Evolutionary conservation across 768 basidiomycete species (phyloP).

Genomic region (Inosperma sp.): DNA sequence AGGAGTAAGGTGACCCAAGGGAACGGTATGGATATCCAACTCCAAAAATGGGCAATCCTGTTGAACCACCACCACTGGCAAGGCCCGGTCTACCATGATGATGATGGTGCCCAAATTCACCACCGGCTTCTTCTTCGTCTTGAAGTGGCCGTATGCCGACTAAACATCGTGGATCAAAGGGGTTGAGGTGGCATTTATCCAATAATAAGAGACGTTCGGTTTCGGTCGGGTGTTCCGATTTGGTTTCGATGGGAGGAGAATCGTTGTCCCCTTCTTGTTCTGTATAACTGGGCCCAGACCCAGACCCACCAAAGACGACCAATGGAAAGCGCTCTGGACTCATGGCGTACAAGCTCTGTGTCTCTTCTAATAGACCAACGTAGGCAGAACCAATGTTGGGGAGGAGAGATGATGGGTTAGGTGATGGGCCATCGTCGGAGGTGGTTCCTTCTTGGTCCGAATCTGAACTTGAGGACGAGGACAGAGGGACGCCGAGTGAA

Average conservation of each 20-base stretch:
- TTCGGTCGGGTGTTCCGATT: constrained; percentile 3
- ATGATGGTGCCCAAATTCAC: constrained; percentile 38
- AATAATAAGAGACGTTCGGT: not conserved
- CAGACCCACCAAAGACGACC: constrained; percentile 55
- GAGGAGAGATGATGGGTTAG: constrained; percentile 32
- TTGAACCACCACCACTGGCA: constrained; percentile 5
- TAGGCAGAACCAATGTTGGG: constrained; percentile 64
- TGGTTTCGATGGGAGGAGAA: constrained; percentile 3
- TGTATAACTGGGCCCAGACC: constrained; percentile 15
- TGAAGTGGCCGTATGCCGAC: constrained; percentile 57
- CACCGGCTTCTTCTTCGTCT: constrained; percentile 50
- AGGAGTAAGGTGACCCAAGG: too few relatives aligned
- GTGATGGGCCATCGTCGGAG: too few relatives aligned
- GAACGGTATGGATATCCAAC: not conserved
- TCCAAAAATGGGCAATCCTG: not conserved
- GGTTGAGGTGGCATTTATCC: constrained; percentile 18
- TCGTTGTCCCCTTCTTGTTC: constrained; percentile 12
- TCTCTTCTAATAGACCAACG: constrained; percentile 71
- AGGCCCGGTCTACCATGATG: constrained; percentile 57
- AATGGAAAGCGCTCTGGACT: constrained; percentile 78
- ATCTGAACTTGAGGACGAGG: too few relatives aligned
- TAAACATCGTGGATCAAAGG: constrained; percentile 43
- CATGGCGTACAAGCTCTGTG: constrained; percentile 79
- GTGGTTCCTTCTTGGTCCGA: too few relatives aligned
- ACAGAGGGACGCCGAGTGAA: not conserved